Evolutionary conservation across 179 eudicot genomes (phyloP), one percentile per base, ranked within the genome.

Genomic region (Beta lomatogona): DNA sequence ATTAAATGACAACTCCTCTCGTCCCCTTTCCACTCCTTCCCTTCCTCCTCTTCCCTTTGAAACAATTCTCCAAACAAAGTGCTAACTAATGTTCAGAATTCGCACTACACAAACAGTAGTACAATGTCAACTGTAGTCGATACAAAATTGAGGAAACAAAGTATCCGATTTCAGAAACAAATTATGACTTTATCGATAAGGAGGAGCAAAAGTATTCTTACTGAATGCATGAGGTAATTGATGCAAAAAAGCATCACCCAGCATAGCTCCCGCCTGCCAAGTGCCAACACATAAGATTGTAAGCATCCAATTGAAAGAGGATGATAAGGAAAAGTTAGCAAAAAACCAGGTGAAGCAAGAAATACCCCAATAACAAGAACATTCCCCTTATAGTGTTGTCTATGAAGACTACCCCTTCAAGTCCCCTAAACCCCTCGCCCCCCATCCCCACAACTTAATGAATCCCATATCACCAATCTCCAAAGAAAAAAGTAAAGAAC

Each of bases 201-300:
- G 57, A 50, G 19, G 31, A 1, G 48, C 31, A 68, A 46, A 59
- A n/a, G 45, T 36, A 77, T 64, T 70, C 89, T 78, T 93, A 95
- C 99, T 94, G 86, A 91, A 95, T 82, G 99, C 98, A 86, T 95
- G 98, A 57, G 98, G 99, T 75, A 95, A 76, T 83, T 95, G 99
- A 88, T 95, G 99, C 88, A 95, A 91, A 87, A 95, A 95, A 63
- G 99, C 98, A 87, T 95, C 98, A 19, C 99, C 99, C 68, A 95
- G 84, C 99, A 94, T 95, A 14, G 99, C 99, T 84, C 99, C 99
- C 36, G 99, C 99, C 99, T 95, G 91, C 81, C 86, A 75, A 82
- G 25, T 95, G 91, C 81, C 86, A 75, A 82, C 31, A 75, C 58
- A 76, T 60, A 75, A 75, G 77, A 71, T 31, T 21, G 31, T 82